A percentile compares a stretch with the other conserved stretches of the same genome.
phyloP scores from a whole-genome alignment of 106 monocot species.

The Cymbidium sinense region DNA sequence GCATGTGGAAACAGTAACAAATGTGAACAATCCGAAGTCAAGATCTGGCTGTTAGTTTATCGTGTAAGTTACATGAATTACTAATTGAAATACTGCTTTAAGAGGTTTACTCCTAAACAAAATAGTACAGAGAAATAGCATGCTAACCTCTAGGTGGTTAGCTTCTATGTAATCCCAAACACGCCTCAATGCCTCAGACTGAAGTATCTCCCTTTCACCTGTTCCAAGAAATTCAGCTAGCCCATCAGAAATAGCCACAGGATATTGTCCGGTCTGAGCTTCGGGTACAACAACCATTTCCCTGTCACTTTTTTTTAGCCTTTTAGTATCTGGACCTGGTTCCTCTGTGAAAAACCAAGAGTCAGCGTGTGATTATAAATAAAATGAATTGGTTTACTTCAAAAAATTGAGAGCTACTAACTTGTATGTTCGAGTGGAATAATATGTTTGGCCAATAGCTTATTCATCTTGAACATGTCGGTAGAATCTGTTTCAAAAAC shows the following conservation, averaged over 20 bases:
- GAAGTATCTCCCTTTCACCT: constrained; percentile 70
- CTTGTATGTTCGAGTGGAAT: constrained; percentile 53
- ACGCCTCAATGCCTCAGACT: constrained; percentile 59
- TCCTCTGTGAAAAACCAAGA: constrained; percentile 41
- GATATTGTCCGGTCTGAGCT: constrained; percentile 19
- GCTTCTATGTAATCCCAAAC: constrained; percentile 83
- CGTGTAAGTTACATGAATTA: not conserved
- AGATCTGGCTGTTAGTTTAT: not conserved
- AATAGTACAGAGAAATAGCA: not conserved
- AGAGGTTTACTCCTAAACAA: not conserved
- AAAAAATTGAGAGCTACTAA: constrained; percentile 14
- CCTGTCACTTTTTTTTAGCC: constrained; percentile 32
- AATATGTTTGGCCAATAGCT: constrained; percentile 87
- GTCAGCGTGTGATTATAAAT: not conserved
- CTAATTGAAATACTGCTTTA: not conserved
- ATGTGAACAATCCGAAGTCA: not conserved
- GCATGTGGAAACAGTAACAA: not conserved
- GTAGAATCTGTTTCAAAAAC: constrained; percentile 95
- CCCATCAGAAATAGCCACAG: constrained; percentile 62
- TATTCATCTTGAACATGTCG: constrained; percentile 99
- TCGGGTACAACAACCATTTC: constrained; percentile 36
- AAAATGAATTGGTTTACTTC: not conserved
- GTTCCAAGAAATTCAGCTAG: constrained; percentile 69
- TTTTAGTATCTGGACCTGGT: constrained; percentile 43
- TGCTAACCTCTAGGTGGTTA: constrained; percentile 69